Base-by-base conservation (phyloP, 2,329 filamentous ascomycete genomes). In the Sodiomyces alkalinus region DNA sequence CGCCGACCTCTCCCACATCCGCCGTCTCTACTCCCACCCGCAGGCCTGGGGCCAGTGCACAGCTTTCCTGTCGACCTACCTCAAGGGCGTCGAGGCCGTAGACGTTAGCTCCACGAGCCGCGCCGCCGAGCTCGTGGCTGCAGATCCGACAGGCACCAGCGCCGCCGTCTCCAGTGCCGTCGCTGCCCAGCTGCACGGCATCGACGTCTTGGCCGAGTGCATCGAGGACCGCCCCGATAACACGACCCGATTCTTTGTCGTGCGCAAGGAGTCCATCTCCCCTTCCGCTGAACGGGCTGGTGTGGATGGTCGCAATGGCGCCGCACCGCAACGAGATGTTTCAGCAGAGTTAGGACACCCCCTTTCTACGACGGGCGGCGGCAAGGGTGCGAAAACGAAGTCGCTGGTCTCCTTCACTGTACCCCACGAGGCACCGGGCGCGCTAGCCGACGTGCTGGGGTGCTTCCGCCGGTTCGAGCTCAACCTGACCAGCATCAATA, bases 11-110 rank as follows among this genome's bases (percentile, higher is more conserved):
- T 52, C 56, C 31, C 63, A 77, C 41, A 66, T 96, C 43, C 68
- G 64, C 41, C 76, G 77, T 44, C 54, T 98, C 22, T 92, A 93
- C 58, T 90, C 82, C 15, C 90, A 98, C 53, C 86, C 87, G 7
- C 90, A 98, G 54, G 90, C 85, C 17, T 93, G 90, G 62, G 85
- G 85, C 16, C 90, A 98, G 56, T 94, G 86, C 53, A 74, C 74
- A 24, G 52, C 47, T 7, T 93, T 93, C 52, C 66, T 94, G 16
- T 60, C 64, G 7, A 58, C 62, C 17, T 61, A 80, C 42, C 68
- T 93, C 36, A 74, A 74, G 40, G 70, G 70, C 24, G 63, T 77
- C n/a, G 82, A 92, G 55, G 67, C 75, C 29, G 69, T 87, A 34
- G 86, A 96, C 47, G 77, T 82, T 23, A 79, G 74, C 35, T 90